Conservation (phyloP, 768 basidiomycete genomes). For the Lactarius indigo region DNA sequence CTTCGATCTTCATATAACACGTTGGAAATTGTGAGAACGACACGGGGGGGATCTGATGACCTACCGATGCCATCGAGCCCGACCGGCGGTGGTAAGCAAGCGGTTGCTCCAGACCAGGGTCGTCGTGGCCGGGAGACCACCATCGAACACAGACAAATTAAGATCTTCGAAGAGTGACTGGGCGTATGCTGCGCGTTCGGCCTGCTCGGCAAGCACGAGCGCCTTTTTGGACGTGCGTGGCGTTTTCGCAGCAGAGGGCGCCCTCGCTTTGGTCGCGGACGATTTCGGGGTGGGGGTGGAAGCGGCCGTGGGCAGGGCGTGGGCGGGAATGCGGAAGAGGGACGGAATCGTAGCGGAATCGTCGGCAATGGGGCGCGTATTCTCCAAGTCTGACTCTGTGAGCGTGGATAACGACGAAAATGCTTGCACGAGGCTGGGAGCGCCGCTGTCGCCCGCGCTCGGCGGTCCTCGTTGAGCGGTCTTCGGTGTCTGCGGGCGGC, state of each 20-base stretch:
- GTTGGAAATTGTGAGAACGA: background rate
- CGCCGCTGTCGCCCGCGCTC: background rate
- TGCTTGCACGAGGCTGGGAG: slow-evolving; percentile 9
- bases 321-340: background rate
- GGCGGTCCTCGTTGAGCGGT: background rate
- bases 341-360: background rate
- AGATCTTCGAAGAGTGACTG: slow-evolving; percentile 24
- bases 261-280: slow-evolving; percentile 6
- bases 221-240: slow-evolving; percentile 25
- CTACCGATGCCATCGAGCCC: slow-evolving; percentile 25
- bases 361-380: background rate
- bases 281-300: background rate
- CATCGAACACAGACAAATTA: slow-evolving; percentile 20
- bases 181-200: slow-evolving; percentile 23
- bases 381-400: slow-evolving; percentile 16
- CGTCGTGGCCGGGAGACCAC: slow-evolving; percentile 20
- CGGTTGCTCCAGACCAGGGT: slow-evolving; percentile 23
- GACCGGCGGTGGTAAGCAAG: slow-evolving; percentile 25
- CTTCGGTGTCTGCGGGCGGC: background rate
- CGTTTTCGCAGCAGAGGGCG: slow-evolving; percentile 10
- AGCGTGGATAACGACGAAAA: slow-evolving; percentile 19
- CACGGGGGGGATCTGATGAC: background rate
- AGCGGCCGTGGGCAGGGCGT: background rate
- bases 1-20: slow-evolving; percentile 39
- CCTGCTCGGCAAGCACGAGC: slow-evolving; percentile 17